Conservation (phyloP, 2,329 filamentous ascomycete genomes). For the Fusarium ramigenum region DNA sequence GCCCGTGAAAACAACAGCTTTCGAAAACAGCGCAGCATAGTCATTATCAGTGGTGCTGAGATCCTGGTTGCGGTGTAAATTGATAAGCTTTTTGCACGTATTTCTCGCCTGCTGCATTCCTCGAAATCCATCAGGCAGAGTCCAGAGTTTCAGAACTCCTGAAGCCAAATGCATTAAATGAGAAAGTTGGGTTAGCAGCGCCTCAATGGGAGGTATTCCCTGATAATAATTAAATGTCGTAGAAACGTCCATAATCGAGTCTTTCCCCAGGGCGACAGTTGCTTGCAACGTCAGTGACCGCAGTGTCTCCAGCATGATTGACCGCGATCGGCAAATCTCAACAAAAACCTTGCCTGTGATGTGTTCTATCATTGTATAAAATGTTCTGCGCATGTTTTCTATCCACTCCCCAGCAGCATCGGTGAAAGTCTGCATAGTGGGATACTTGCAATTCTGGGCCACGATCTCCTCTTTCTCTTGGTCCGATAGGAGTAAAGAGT, state of each 20-base stretch:
- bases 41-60: background rate
- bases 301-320: background rate
- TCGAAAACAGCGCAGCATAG: background rate
- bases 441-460: rapidly evolving
- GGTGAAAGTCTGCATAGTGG: too few species aligned
- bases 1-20: background rate
- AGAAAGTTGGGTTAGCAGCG: background rate
- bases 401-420: rapidly evolving
- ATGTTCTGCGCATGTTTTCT: rapidly evolving
- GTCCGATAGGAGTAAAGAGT: rapidly evolving
- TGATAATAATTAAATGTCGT: rapidly evolving
- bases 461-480: background rate
- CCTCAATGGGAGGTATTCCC: rapidly evolving
- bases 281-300: background rate
- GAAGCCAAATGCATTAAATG: background rate
- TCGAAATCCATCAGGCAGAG: rapidly evolving
- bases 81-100: rapidly evolving
- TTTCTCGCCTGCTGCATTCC: rapidly evolving
- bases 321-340: background rate
- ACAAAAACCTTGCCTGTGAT: rapidly evolving
- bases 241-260: rapidly evolving
- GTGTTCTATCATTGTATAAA: background rate
- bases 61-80: rapidly evolving
- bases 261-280: rapidly evolving
- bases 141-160: background rate